Evolutionary conservation across 805 yeast species (phyloP), one percentile per base, ranked within the genome.

Genomic region (Yamadazyma phyllophila): DNA sequence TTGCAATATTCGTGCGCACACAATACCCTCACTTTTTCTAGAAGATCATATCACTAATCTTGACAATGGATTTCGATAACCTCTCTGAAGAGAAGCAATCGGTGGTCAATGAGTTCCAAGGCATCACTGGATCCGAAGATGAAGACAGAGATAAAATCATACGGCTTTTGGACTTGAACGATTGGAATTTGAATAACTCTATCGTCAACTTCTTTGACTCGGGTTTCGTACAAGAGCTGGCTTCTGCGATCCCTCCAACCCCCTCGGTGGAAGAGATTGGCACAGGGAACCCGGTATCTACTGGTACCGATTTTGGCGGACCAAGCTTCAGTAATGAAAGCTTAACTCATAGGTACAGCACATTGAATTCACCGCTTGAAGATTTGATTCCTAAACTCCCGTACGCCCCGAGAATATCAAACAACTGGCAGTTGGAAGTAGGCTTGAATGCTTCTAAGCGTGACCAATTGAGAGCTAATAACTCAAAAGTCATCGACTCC

Each of bases 111-210:
- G 44, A 54, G 45, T 60, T 61, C 51, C 55, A 53, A 37, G 29
- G 55, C 1, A 58, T 61, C 3, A 49, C 60, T 1, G 61, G 58
- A 2, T 38, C 56, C 20, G 52, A 47, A 2, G 45, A 39, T 12
- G 52, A 52, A 2, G 73, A 73, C 8, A 78, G 74, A 5, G 73
- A 67, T 0, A 69, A 75, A 36, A 74, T 82, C 2, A 60, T 74
- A 3, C 61, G 67, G 42, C 59, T 83, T 20, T 58, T 84, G 42
- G 61, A 70, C 27, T 71, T 76, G 39, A 74, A 80, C 53, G 74
- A 80, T 40, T 82, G 82, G 82, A 75, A 82, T 54, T 57, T 85
- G 41, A 87, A 83, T 54, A 67, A 74, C 36, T 80, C 89, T 1
- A 62, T 83, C 27, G 75, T 83, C 3, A 71, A 80, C 41, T 85